Base-by-base conservation (phyloP, 1,284 basidiomycete genomes). In the Ustilago curta region DNA sequence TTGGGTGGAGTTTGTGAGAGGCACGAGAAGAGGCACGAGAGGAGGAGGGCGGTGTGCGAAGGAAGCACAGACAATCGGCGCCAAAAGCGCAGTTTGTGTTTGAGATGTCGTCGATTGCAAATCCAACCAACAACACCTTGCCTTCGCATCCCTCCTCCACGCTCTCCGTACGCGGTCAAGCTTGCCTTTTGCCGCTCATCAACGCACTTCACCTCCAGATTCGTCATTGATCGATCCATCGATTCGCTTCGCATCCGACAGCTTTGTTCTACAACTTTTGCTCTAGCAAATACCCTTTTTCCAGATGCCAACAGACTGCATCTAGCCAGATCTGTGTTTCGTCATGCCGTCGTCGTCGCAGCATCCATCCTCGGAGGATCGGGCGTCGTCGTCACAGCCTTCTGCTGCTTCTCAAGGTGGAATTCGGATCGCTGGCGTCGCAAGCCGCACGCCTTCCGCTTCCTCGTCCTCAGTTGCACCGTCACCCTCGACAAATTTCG, bases 351-450 rank as follows among this genome's bases (percentile, higher is more conserved):
- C 54, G 18, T 39, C 29, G 31, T 27, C 47, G 47, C 49, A n/a
- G 29, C 29, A 25, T 25, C 25, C 51, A 27, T 40, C 51, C n/a
- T 53, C 51, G 40, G 51, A 53, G 8, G 39, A 53, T 19, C 16
- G 47, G 47, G 14, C 31, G 16, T 44, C 55, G 12, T 57, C 55
- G 12, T 57, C 55, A 35, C 54, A 56, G 32, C 4, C 43, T 25
- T 16, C 55, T 48, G 35, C 54, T 18, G 35, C 54, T 18, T 32
- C 21, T 11, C n/a, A 31, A 14, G 56, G 32, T 48, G 70, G 69
- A 21, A 42, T 72, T n/a, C 64, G 70, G n/a, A 72, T 72, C 35
- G 70, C 70, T 31, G 70, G 70, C 9, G n/a, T 45, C 12, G 70
- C 70, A 0, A 72, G 47, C 39, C 42, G 53, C 5, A 39, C 58